phyloP scores from a whole-genome alignment of 2,329 filamentous ascomycete genomes.

The Paradendryphiella salina region DNA sequence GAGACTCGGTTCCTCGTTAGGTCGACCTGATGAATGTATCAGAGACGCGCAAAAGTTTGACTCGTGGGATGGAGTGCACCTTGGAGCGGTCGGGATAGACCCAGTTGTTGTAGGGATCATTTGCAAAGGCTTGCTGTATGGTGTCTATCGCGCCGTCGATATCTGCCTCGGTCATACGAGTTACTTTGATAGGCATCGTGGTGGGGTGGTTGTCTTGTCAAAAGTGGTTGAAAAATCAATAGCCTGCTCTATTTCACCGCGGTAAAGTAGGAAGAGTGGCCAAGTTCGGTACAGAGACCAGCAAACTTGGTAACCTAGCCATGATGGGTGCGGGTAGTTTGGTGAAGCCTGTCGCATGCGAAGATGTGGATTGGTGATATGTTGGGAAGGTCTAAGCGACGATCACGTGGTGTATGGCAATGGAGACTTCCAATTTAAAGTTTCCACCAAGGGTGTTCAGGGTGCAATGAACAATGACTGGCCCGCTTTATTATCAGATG shows the following conservation, averaged over 20 bases:
- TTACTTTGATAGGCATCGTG: slow-evolving; percentile 57
- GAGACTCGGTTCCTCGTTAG: slow-evolving; percentile 64
- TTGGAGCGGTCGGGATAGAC: slow-evolving; percentile 62
- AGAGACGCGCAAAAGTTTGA: slow-evolving; percentile 42
- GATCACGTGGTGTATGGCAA: slow-evolving; percentile 2
- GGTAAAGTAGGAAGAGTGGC: not conserved
- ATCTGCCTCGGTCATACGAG: slow-evolving; percentile 60
- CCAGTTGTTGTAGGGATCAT: slow-evolving; percentile 70
- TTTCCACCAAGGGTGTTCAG: no score
- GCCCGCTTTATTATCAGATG: no score
- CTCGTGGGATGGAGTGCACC: slow-evolving; percentile 7
- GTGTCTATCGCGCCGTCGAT: slow-evolving; percentile 67
- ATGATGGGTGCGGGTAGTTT: slow-evolving; percentile 20
- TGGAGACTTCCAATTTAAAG: no score
- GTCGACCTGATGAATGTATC: no score
- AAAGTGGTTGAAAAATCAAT: not conserved
- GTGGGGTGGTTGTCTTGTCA: slow-evolving; percentile 1
- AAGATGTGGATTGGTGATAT: slow-evolving; percentile 3
- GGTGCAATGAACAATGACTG: no score
- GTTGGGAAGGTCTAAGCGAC: slow-evolving; percentile 10
- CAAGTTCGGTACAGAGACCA: not conserved
- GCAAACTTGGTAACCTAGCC: slow-evolving; percentile 4
- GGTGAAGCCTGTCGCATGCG: slow-evolving; percentile 7
- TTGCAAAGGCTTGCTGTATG: slow-evolving; percentile 67
- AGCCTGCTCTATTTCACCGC: not conserved